Conservation (phyloP, 257 asterid species). For the Gynochthodes officinalis region DNA sequence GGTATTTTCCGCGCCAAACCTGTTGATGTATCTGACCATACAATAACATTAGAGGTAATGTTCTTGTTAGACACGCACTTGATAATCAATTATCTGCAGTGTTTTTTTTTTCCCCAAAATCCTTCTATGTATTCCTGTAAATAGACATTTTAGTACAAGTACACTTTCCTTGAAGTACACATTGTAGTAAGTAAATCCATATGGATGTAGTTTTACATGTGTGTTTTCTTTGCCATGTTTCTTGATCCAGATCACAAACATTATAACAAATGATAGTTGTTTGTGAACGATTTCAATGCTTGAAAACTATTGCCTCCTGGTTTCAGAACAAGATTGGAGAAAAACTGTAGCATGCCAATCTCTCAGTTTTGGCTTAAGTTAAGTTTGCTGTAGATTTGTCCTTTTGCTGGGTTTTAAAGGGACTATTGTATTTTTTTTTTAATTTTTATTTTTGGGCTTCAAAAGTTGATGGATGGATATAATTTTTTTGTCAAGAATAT, state of each 20-base stretch:
- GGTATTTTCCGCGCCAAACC: slow-evolving; percentile 86
- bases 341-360: background rate
- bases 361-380: background rate
- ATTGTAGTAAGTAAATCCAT: background rate
- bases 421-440: background rate
- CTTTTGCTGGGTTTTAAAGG: background rate
- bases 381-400: background rate
- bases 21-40: slow-evolving; percentile 90
- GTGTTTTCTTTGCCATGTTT: background rate
- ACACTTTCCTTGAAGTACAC: no score
- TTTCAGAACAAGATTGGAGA: slow-evolving; percentile 1
- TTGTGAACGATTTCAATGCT: background rate
- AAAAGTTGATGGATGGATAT: background rate
- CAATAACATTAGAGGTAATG: slow-evolving; percentile 72
- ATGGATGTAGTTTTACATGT: background rate
- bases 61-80: slow-evolving; percentile 10
- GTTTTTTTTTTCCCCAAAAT: background rate
- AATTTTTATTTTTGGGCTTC: background rate
- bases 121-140: background rate
- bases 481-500: background rate
- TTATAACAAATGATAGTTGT: background rate
- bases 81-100: background rate
- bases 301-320: background rate
- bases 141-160: no score
- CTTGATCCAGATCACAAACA: background rate